These are phyloP conservation scores for Trichoderma orchidacearum DNA, from an alignment of 495 filamentous ascomycete genomes.

Conservation along the genomic window DNA sequence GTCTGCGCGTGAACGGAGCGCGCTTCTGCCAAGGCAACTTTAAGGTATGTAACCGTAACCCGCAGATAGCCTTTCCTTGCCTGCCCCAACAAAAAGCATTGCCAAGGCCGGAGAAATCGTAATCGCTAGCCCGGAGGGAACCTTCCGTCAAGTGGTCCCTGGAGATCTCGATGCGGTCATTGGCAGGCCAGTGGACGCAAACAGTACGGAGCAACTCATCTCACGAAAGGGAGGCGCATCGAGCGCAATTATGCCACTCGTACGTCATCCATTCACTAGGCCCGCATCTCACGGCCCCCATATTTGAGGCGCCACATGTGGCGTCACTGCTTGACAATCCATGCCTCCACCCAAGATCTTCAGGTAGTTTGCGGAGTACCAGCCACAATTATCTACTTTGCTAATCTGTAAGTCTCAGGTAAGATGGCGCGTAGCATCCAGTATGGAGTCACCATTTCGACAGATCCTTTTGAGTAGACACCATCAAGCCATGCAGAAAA, in stretches of 20 bases:
- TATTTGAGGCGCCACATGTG: not conserved
- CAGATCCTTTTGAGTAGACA: no score
- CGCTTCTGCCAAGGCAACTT: no score
- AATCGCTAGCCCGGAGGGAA: not conserved
- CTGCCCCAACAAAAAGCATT: not conserved
- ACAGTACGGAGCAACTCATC: not conserved
- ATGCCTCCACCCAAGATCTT: no score
- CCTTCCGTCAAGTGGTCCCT: not conserved
- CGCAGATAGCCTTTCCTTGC: not conserved
- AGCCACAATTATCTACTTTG: no score
- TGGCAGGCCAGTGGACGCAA: not conserved
- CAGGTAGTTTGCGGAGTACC: no score
- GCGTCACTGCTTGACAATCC: not conserved
- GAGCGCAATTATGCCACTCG: not conserved
- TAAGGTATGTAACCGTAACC: not conserved
- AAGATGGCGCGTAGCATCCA: no score
- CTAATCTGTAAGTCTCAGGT: no score
- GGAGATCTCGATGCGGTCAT: not conserved
- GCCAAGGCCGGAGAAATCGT: not conserved
- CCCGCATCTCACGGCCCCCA: not conserved
- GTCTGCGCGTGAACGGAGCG: no score
- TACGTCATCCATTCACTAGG: not conserved
- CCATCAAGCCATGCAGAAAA: no score
- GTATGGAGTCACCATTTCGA: no score
- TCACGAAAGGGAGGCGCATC: not conserved